phyloP scores from a whole-genome alignment of 139 green algal genomes.

The Trebouxia sp. region DNA sequence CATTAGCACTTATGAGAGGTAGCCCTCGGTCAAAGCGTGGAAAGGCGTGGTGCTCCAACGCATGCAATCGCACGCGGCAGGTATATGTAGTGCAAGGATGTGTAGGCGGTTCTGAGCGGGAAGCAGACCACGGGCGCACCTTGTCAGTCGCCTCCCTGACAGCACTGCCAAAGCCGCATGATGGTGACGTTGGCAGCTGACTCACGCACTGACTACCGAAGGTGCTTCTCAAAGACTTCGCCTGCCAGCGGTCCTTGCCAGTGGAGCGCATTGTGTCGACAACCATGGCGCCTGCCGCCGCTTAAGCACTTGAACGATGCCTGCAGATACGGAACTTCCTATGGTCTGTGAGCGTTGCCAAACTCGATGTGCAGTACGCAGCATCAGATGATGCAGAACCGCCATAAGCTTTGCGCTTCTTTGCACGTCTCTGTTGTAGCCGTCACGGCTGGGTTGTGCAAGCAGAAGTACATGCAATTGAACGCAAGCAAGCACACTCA shows the following conservation, averaged over 20 bases:
- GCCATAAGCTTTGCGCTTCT: no score
- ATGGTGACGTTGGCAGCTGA: constrained; percentile 30
- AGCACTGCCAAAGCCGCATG: constrained; percentile 44
- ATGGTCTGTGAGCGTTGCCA: no score
- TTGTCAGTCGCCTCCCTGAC: constrained; percentile 35
- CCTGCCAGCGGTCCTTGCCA: constrained; percentile 30
- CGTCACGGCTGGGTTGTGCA: no score
- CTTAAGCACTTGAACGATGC: background rate
- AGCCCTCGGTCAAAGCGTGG: no score
- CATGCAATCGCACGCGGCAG: background rate
- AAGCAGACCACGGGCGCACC: background rate
- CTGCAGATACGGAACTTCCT: constrained; percentile 14
- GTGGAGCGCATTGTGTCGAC: background rate
- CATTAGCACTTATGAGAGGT: background rate
- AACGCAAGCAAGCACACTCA: no score
- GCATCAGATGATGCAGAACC: background rate
- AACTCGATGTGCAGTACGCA: no score
- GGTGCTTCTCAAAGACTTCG: constrained; percentile 30
- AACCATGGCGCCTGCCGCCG: background rate
- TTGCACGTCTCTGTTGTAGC: no score
- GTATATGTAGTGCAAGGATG: background rate
- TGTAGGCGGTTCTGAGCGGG: background rate
- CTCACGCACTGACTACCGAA: constrained; percentile 45
- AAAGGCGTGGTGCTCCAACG: background rate
- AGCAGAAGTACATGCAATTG: no score